phyloP scores from a whole-genome alignment of 768 basidiomycete species.

The Lactifluus echinatus region DNA sequence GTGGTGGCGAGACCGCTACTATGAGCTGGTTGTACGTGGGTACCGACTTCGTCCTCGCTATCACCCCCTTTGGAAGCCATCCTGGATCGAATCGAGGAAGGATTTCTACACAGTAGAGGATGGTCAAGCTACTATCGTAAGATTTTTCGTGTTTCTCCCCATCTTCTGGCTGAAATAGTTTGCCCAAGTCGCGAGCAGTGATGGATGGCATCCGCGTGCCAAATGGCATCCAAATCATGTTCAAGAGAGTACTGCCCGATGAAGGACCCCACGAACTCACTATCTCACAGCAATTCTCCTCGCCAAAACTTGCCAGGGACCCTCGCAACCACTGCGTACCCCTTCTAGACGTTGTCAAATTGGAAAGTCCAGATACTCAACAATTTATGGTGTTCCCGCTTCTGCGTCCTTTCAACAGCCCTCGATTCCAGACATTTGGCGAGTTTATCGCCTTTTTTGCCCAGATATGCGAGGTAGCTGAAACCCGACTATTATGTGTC shows the following conservation, averaged over 20 bases:
- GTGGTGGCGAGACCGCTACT: slow-evolving; percentile 10
- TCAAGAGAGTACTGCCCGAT: slow-evolving; percentile 15
- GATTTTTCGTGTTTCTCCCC: not conserved
- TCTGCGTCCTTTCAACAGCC: slow-evolving; percentile 12
- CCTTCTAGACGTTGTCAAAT: slow-evolving; percentile 1
- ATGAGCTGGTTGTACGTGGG: not conserved
- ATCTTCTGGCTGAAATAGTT: not conserved
- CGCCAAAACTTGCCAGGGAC: not conserved
- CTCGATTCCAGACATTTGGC: slow-evolving; percentile 11
- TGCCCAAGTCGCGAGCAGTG: too few species aligned
- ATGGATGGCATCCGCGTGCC: slow-evolving; percentile 15
- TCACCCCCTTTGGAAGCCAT: slow-evolving; percentile 6
- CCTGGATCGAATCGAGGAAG: slow-evolving; percentile 1
- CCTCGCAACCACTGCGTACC: slow-evolving; percentile 15
- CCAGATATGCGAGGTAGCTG: slow-evolving; percentile 5
- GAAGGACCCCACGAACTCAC: slow-evolving; percentile 3
- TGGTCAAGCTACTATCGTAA: slow-evolving; percentile 11
- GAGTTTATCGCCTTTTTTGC: slow-evolving; percentile 16
- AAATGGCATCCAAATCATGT: slow-evolving; percentile 10
- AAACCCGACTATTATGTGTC: not conserved
- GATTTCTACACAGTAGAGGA: slow-evolving; percentile 10
- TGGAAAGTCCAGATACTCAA: not conserved
- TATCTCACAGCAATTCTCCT: not conserved
- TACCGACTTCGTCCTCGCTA: slow-evolving; percentile 17
- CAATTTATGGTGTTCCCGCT: slow-evolving; percentile 17